Conservation (phyloP, 106 monocot genomes). For the Gastrodia elata region DNA sequence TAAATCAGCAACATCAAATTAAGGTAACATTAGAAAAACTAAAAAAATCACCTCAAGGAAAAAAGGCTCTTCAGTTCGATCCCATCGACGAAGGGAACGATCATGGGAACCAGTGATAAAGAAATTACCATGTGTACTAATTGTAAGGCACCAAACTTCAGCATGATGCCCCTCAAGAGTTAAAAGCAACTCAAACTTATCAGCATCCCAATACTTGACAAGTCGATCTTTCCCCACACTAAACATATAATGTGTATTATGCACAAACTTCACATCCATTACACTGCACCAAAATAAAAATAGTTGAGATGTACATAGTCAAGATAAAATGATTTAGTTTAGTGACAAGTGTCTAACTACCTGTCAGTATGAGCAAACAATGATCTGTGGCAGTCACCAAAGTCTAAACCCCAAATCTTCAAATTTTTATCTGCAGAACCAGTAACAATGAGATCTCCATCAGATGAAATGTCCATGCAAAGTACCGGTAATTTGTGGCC, state of each 20-base stretch:
- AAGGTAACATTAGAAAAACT: background rate
- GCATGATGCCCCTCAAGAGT: conserved; percentile 96
- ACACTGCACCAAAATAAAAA: conserved; percentile 42
- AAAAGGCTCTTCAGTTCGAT: conserved; percentile 82
- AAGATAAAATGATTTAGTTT: background rate
- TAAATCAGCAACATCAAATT: background rate
- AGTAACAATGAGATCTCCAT: conserved; percentile 82
- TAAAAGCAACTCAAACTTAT: conserved; percentile 85
- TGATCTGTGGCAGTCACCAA: conserved; percentile 90
- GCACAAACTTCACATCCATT: conserved; percentile 85
- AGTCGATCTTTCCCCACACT: conserved; percentile 91
- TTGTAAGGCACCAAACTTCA: conserved; percentile 79
- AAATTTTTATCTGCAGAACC: conserved; percentile 96
- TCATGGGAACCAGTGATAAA: conserved; percentile 93
- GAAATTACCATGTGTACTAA: conserved; percentile 85
- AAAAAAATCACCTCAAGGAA: conserved; percentile 61
- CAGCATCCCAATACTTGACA: conserved; percentile 98
- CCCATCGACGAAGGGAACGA: conserved; percentile 95
- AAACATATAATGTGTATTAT: conserved; percentile 87
- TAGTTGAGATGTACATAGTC: background rate
- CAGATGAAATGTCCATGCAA: conserved; percentile 98
- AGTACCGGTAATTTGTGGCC: conserved; percentile 91
- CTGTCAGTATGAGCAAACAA: conserved; percentile 94
- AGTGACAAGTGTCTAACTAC: conserved; percentile 20
- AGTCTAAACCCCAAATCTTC: conserved; percentile 98